These are phyloP conservation scores for Pseudogymnoascus sp. DNA, from an alignment of 2,329 filamentous ascomycete species.

Conservation along the genomic window DNA sequence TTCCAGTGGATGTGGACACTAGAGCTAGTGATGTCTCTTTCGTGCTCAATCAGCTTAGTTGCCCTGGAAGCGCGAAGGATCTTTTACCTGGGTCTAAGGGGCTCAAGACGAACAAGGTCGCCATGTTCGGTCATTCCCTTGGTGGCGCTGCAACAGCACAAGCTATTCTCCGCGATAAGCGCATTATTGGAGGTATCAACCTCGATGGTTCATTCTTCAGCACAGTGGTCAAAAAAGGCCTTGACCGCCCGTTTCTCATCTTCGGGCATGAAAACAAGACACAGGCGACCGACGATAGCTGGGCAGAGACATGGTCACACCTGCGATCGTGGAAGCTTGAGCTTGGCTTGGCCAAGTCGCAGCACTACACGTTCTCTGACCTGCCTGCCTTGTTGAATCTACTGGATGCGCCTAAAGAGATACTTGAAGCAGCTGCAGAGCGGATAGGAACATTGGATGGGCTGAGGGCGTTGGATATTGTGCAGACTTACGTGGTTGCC, in stretches of 20 bases:
- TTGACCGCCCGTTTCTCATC: slow-evolving; percentile 27
- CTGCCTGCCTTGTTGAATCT: slow-evolving; percentile 23
- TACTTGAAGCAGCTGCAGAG: slow-evolving; percentile 16
- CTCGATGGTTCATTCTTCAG: slow-evolving; percentile 32
- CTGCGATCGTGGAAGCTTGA: slow-evolving; percentile 26
- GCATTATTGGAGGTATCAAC: slow-evolving; percentile 31
- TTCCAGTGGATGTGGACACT: slow-evolving; percentile 14
- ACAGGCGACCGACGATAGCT: slow-evolving; percentile 16
- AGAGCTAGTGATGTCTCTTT: slow-evolving; percentile 22
- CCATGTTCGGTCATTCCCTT: slow-evolving; percentile 29
- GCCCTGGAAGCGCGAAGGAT: background rate
- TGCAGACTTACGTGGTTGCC: slow-evolving; percentile 24
- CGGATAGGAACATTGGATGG: slow-evolving; percentile 26
- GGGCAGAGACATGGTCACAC: slow-evolving; percentile 23
- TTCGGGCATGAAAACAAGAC: slow-evolving; percentile 26
- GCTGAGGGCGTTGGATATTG: slow-evolving; percentile 22
- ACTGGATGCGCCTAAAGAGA: slow-evolving; percentile 16
- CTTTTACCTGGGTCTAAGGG: slow-evolving; percentile 13
- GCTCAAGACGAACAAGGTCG: slow-evolving; percentile 24
- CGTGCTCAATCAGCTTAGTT: slow-evolving; percentile 19
- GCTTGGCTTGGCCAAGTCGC: slow-evolving; percentile 23
- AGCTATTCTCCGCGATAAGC: slow-evolving; percentile 25
- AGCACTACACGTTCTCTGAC: slow-evolving; percentile 29
- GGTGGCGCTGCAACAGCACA: slow-evolving; percentile 29
- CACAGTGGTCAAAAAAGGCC: slow-evolving; percentile 20